Evolutionary conservation across 1,284 basidiomycete genomes (phyloP).

Genomic region (Rhodotorula sp.): DNA sequence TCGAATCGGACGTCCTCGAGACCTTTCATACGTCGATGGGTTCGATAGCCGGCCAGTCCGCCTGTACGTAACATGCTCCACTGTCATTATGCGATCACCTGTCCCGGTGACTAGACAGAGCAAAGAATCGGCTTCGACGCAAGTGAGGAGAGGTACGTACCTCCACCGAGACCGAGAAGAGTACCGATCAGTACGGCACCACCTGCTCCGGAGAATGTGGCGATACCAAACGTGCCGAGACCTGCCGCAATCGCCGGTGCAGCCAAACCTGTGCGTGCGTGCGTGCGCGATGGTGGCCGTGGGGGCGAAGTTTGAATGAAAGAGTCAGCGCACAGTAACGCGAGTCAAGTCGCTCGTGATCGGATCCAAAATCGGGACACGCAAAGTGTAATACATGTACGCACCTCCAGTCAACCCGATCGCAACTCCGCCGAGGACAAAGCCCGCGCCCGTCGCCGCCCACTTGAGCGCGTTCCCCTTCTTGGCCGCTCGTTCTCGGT

Average conservation of each 20-base stretch:
- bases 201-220: conserved; percentile 47
- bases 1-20: conserved; percentile 56
- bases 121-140: not conserved
- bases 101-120: too few relatives aligned
- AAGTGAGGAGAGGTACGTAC: conserved; percentile 29
- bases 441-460: conserved; percentile 55
- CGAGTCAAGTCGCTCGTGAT: too few relatives aligned
- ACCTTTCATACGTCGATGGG: conserved; percentile 55
- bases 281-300: not conserved
- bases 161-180: conserved; percentile 57
- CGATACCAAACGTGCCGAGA: conserved; percentile 51
- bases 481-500: conserved; percentile 48
- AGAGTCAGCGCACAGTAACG: not conserved
- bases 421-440: conserved; percentile 53
- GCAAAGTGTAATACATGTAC: not conserved
- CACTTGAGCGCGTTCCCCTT: conserved; percentile 46
- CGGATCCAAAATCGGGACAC: not conserved
- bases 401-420: conserved; percentile 55
- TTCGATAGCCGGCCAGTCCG: conserved; percentile 55
- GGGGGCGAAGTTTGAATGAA: too few relatives aligned
- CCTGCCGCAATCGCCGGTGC: conserved; percentile 56
- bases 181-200: conserved; percentile 56
- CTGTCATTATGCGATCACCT: not conserved
- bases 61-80: conserved; percentile 9
- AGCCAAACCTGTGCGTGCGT: conserved; percentile 51